phyloP scores from a whole-genome alignment of 2,329 filamentous ascomycete species.

The Boeremia exigua region DNA sequence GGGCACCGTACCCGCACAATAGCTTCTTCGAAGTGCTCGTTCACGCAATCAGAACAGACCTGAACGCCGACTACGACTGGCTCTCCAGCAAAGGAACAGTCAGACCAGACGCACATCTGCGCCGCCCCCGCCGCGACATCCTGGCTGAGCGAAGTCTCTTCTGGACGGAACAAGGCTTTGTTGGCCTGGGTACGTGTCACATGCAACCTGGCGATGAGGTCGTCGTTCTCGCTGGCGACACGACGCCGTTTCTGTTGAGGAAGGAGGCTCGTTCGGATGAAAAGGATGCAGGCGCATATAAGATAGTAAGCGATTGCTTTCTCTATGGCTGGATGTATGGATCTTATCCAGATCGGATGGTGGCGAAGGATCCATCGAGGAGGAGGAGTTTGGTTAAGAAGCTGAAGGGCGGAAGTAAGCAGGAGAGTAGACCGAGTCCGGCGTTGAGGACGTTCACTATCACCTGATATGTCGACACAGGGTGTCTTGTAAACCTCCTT shows the following conservation, averaged over 20 bases:
- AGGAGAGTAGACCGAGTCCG: neutral
- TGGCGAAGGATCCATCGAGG: constrained; percentile 3
- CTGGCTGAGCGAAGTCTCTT: constrained; percentile 7
- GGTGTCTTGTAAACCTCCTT: too few species aligned
- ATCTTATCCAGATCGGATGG: constrained; percentile 1
- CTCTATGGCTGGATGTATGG: constrained; percentile 14
- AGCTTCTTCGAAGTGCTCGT: constrained; percentile 7
- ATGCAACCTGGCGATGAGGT: constrained; percentile 6
- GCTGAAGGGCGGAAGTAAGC: constrained; percentile 2
- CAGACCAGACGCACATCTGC: constrained; percentile 12
- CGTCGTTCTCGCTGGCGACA: constrained; percentile 11
- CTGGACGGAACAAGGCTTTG: constrained; percentile 7
- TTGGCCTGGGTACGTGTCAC: constrained; percentile 9
- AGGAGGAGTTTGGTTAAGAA: constrained; percentile 5
- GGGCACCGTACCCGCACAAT: constrained; percentile 7
- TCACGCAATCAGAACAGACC: constrained; percentile 7
- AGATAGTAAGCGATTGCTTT: constrained; percentile 14
- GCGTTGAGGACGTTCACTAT: neutral
- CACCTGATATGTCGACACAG: neutral
- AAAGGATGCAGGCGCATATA: neutral
- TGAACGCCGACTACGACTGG: constrained; percentile 9
- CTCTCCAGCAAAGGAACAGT: constrained; percentile 9
- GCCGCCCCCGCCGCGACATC: constrained; percentile 5
- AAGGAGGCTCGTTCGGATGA: neutral
- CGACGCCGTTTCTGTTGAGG: constrained; percentile 10